Conservation (phyloP, 2,329 filamentous ascomycete genomes). For the Cladophialophora chaetospira region DNA sequence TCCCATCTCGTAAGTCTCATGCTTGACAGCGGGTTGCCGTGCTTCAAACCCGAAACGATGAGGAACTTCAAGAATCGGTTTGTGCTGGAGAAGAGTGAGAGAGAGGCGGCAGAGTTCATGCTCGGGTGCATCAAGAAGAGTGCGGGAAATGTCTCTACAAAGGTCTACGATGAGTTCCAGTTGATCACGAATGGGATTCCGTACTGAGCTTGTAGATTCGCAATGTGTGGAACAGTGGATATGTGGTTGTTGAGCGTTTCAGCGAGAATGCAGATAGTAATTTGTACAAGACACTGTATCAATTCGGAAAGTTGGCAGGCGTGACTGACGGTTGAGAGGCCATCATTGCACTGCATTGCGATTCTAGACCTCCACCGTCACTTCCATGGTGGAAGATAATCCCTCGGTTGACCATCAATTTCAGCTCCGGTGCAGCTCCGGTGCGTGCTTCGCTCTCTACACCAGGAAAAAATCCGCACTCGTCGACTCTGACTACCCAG, state of each 20-base stretch:
- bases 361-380: too few species aligned
- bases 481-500: constrained; percentile 25
- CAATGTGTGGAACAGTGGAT: not conserved
- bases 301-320: too few species aligned
- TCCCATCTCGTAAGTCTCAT: constrained; percentile 88
- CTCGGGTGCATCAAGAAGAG: constrained; percentile 85
- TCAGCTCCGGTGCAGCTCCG: too few species aligned
- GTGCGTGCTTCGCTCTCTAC: too few species aligned
- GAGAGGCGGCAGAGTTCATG: constrained; percentile 95
- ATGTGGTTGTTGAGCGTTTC: not conserved
- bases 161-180: constrained; percentile 97
- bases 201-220: constrained; percentile 61
- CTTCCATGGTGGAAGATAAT: too few species aligned
- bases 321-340: too few species aligned
- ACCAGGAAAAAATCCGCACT: too few species aligned
- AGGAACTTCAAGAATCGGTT: constrained; percentile 91
- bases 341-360: too few species aligned
- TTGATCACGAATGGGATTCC: constrained; percentile 96
- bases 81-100: constrained; percentile 85
- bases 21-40: constrained; percentile 93
- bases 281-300: too few species aligned
- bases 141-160: constrained; percentile 85
- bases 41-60: constrained; percentile 96
- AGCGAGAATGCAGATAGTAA: too few species aligned
- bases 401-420: too few species aligned